These are phyloP conservation scores for Exobasidium cylindrosporum DNA, from an alignment of 1,284 basidiomycete species.

Conservation along the genomic window DNA sequence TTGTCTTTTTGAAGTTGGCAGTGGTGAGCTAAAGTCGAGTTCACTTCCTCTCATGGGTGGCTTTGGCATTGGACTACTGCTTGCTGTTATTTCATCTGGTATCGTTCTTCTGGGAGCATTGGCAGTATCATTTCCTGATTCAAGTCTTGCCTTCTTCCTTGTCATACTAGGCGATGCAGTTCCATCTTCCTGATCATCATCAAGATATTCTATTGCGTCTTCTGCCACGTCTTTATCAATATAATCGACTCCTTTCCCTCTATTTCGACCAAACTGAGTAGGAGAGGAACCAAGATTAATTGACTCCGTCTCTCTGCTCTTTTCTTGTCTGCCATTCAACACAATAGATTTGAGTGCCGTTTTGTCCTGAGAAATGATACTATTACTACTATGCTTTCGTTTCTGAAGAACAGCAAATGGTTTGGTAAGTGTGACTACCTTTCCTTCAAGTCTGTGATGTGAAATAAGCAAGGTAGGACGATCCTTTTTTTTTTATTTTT, in stretches of 20 bases:
- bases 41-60: constrained; percentile 16
- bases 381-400: constrained; percentile 5
- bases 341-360: not conserved
- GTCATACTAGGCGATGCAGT: constrained; percentile 12
- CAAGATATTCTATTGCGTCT: not conserved
- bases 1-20: constrained; percentile 10
- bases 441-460: constrained; percentile 84
- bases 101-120: not conserved
- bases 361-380: not conserved
- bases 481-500: constrained; percentile 60
- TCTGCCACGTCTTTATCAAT: not conserved
- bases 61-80: constrained; percentile 25
- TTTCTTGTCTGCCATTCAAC: not conserved
- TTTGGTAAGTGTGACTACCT: constrained; percentile 64
- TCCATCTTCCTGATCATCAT: not conserved
- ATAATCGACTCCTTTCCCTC: not conserved
- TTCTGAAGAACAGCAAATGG: constrained; percentile 49
- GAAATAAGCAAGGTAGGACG: constrained; percentile 78
- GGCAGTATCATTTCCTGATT: constrained; percentile 4
- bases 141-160: constrained; percentile 17
- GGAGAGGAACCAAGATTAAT: not conserved
- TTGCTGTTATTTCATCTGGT: not conserved
- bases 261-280: not conserved
- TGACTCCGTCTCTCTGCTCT: not conserved
- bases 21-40: constrained; percentile 34